These are phyloP conservation scores for Trichoderma atrobrunneum DNA, from an alignment of 2,329 filamentous ascomycete species.

Conservation along the genomic window DNA sequence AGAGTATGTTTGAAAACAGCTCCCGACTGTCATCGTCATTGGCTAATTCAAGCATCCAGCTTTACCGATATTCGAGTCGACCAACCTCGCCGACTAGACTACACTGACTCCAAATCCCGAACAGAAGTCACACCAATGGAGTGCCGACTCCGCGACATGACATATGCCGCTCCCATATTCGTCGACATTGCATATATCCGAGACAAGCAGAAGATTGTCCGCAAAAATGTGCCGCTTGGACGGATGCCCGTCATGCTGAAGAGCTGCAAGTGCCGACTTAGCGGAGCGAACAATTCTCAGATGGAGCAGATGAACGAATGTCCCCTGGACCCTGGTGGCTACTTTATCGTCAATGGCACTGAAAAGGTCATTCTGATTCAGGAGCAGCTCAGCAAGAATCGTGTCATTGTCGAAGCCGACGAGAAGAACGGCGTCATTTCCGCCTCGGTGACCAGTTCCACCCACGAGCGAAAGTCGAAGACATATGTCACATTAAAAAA, in stretches of 20 bases:
- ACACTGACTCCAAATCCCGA: slow-evolving; percentile 66
- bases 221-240: slow-evolving; percentile 76
- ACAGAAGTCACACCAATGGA: slow-evolving; percentile 89
- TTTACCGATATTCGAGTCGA: slow-evolving; percentile 89
- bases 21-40: neutral
- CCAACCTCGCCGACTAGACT: slow-evolving; percentile 74
- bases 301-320: slow-evolving; percentile 96
- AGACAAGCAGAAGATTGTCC: slow-evolving; percentile 71
- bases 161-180: slow-evolving; percentile 92
- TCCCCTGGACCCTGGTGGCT: slow-evolving; percentile 91
- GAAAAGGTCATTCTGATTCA: slow-evolving; percentile 99
- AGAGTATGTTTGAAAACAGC: slow-evolving; percentile 47
- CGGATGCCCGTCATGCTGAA: slow-evolving; percentile 96
- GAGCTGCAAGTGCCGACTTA: slow-evolving; percentile 87
- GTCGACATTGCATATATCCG: slow-evolving; percentile 90
- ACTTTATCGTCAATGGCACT: slow-evolving; percentile 96
- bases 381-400: slow-evolving; percentile 98
- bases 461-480: slow-evolving; percentile 96
- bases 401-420: slow-evolving; percentile 93
- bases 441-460: slow-evolving; percentile 95
- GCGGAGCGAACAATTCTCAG: slow-evolving; percentile 76
- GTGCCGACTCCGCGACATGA: slow-evolving; percentile 93
- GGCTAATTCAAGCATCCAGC: slow-evolving; percentile 29
- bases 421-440: slow-evolving; percentile 90
- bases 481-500: slow-evolving; percentile 95